Conservation (phyloP, 2,329 filamentous ascomycete species). For the Microdochium trichocladiopsis region DNA sequence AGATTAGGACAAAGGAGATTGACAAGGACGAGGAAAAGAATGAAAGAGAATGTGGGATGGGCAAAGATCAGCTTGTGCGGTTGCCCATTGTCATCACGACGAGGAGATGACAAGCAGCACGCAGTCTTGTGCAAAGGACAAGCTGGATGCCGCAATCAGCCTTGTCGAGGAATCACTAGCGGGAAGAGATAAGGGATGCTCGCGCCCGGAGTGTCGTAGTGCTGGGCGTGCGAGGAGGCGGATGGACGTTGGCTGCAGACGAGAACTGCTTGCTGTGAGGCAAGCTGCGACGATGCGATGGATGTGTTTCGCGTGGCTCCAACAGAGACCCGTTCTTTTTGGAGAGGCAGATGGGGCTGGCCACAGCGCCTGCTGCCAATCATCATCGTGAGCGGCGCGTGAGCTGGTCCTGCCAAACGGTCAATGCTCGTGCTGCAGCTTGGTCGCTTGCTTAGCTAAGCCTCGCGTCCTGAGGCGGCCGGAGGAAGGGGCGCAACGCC, state of each 20-base stretch:
- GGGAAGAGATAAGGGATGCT: background rate
- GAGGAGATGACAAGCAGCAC: conserved; percentile 3
- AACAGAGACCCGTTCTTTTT: background rate
- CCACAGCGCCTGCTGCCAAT: background rate
- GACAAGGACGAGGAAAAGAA: conserved; percentile 12
- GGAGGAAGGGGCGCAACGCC: too few species aligned
- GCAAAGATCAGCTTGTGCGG: conserved; percentile 12
- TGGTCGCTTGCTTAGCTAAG: background rate
- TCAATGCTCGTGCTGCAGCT: background rate
- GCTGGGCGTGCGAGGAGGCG: background rate
- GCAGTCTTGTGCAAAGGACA: background rate
- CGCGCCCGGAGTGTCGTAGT: background rate
- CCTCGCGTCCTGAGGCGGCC: too few species aligned
- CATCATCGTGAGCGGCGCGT: background rate
- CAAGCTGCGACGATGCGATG: background rate
- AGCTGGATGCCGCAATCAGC: background rate
- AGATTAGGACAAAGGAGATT: background rate
- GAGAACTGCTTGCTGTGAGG: background rate
- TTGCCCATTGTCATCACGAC: conserved; percentile 11
- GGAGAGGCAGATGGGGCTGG: background rate
- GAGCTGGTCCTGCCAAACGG: background rate
- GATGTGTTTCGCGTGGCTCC: background rate
- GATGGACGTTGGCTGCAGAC: background rate
- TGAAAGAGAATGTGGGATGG: conserved; percentile 8
- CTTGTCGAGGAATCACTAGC: background rate